A percentile compares a stretch with the other conserved stretches of the same genome.
phyloP scores from a whole-genome alignment of 1,284 basidiomycete genomes.

The Boletus smithii region DNA sequence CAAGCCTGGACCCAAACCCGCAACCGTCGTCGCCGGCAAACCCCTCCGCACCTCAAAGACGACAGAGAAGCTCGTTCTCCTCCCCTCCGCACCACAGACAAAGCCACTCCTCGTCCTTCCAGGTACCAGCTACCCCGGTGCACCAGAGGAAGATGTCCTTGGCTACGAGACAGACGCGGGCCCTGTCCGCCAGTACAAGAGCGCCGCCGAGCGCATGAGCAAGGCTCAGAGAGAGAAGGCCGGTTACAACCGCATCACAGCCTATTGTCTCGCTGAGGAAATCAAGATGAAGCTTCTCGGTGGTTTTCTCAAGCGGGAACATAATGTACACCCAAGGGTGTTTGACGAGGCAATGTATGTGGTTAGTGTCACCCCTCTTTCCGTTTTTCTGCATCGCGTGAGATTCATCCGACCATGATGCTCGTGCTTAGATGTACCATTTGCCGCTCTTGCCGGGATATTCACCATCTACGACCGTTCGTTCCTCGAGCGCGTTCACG shows the following conservation, averaged over 20 bases:
- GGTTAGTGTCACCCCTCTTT: slow-evolving; percentile 52
- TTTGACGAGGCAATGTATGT: slow-evolving; percentile 94
- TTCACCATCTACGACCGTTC: slow-evolving; percentile 77
- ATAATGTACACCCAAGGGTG: slow-evolving; percentile 84
- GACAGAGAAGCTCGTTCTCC: slow-evolving; percentile 85
- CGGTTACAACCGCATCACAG: slow-evolving; percentile 76
- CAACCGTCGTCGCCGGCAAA: slow-evolving; percentile 38
- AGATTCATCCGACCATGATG: slow-evolving; percentile 2
- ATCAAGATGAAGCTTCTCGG: slow-evolving; percentile 79
- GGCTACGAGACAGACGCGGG: slow-evolving; percentile 66
- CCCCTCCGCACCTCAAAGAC: slow-evolving; percentile 86
- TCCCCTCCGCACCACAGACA: slow-evolving; percentile 90
- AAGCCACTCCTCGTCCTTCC: slow-evolving; percentile 61
- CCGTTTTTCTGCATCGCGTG: neutral
- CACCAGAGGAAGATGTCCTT: slow-evolving; percentile 49
- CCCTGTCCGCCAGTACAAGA: slow-evolving; percentile 65
- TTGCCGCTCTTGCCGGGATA: slow-evolving; percentile 91
- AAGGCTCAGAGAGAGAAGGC: slow-evolving; percentile 73
- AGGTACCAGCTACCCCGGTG: slow-evolving; percentile 15
- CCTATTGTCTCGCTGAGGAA: slow-evolving; percentile 82
- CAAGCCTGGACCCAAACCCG: slow-evolving; percentile 20
- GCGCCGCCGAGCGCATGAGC: slow-evolving; percentile 75
- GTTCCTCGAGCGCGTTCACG: slow-evolving; percentile 71
- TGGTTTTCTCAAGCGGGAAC: slow-evolving; percentile 87
- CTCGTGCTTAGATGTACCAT: slow-evolving; percentile 73